Base-by-base conservation (phyloP, 257 asterid species). In the Henckelia pumila region DNA sequence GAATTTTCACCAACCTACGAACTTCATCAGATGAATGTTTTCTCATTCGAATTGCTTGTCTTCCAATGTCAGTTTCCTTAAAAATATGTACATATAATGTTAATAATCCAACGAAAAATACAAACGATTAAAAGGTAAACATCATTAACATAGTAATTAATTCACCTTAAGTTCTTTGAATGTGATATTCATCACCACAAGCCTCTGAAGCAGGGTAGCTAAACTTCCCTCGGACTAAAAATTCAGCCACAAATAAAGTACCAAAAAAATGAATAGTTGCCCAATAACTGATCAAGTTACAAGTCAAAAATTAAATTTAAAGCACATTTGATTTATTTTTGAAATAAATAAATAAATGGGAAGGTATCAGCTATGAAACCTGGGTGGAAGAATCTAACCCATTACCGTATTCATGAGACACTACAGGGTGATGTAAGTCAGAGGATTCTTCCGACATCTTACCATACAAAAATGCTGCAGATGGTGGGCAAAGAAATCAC, bases 391-490 rank as follows among this genome's bases (percentile, higher is more conserved):
- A 77, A 33, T 81, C 87, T 68, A 90, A 72, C 5, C 95, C 97
- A 10, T 88, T 90, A 13, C 97, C 97, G 25, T 90, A 88, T 56
- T 87, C 97, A 5, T 79, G 86, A 0, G 97, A 89, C 16, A 87
- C 94, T 3, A 87, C 91, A 0, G 93, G 93, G 62, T 89, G 95
- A 76, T 89, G 97, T 80, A 87, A 66, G 59, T 84, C 79, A 5
- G 78, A 67, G 7, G 68, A 61, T 11, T 79, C 85, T 2, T 82
- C 80, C 0, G 89, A 86, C 74, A 70, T 87, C 44, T 79, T 89
- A 72, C 91, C 85, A 60, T 89, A 79, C 68, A 92, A 49, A 69
- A 92, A 84, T 0, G 98, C 96, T 0, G 85, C 94, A 0, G 95
- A 71, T 0, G 87, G 85, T 8, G 87, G 87, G 65, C 81, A 72